Base-by-base conservation (phyloP, 2,329 filamentous ascomycete species). In the Aspergillus thermomutatus region DNA sequence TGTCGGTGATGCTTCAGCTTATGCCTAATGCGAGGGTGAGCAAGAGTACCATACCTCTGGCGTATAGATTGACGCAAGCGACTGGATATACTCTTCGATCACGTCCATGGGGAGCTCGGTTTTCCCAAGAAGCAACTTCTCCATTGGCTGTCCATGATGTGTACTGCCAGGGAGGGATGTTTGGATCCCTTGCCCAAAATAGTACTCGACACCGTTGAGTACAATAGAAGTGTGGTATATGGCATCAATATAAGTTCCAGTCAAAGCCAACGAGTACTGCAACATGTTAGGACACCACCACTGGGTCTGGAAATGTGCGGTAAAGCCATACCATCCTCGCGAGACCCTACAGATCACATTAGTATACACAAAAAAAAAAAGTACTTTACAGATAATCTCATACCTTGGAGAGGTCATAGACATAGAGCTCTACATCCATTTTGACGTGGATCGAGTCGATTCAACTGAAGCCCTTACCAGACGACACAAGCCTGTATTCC, bases 171-270 rank as follows among this genome's bases (percentile, higher is more conserved):
- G 91, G 9, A 79, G 77, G 58, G 93, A 91, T 53, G 87, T 87
- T 66, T 96, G 90, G 52, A 97, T 88, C 54, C 91, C 91, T 54
- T 90, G 87, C 58, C 96, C 93, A 65, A 92, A 97, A 66, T 93
- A 86, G 73, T 96, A 97, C 75, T 99, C 94, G 51, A 88, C 83
- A n/a, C 87, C 87, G 52, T 87, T 84, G 41, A 97, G 80, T 45
- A 96, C 88, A 53, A 99, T 87, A 0, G 92, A 91, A 0, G 94
- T 97, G 73, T 99, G 94, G 66, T 97, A 97, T 53, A 99, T 86
- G 53, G 94, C 94, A 73, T 97, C 93, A 50, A 97, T 90, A 52
- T 88, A 85, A 1, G 81, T 83, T 1, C 87, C 87, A 4, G 88
- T 82, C 48, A 89, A 78, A 49, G 82, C 76, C 50, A 70, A 72